Percentiles rank a stretch among this genome's conserved stretches.
phyloP scores from a whole-genome alignment of 169 alveolate species.

The Cyclospora cayetanensis region DNA sequence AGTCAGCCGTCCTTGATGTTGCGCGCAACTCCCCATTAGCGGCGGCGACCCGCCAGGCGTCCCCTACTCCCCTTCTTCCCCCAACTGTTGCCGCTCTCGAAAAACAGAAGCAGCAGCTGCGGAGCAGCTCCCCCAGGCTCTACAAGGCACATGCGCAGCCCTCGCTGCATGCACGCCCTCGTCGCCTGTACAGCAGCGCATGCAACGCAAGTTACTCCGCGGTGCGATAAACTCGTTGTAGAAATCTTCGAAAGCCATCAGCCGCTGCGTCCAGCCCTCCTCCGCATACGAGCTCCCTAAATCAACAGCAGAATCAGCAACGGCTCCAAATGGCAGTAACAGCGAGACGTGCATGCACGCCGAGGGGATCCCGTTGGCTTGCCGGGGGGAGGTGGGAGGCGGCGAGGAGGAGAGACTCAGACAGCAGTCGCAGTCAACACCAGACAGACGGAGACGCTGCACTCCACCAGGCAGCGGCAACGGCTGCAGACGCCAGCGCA shows the following conservation, averaged over 20 bases:
- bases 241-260: constrained; percentile 54
- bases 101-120: no score
- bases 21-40: no score
- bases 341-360: constrained; percentile 25
- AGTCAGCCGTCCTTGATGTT: no score
- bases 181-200: neutral
- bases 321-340: constrained; percentile 14
- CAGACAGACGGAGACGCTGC: no score
- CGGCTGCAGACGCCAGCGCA: neutral
- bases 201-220: neutral
- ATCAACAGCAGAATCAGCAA: constrained; percentile 58
- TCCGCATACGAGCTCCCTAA: constrained; percentile 66
- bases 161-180: neutral
- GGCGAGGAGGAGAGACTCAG: neutral
- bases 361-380: no score
- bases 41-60: no score
- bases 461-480: neutral
- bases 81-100: neutral
- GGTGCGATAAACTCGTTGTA: neutral
- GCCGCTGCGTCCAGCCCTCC: constrained; percentile 69
- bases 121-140: neutral
- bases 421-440: neutral
- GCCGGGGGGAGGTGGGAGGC: no score
- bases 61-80: neutral
- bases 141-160: neutral